Evolutionary conservation across 2,329 filamentous ascomycete genomes (phyloP).

Genomic region (Fonsecaea pedrosoi): DNA sequence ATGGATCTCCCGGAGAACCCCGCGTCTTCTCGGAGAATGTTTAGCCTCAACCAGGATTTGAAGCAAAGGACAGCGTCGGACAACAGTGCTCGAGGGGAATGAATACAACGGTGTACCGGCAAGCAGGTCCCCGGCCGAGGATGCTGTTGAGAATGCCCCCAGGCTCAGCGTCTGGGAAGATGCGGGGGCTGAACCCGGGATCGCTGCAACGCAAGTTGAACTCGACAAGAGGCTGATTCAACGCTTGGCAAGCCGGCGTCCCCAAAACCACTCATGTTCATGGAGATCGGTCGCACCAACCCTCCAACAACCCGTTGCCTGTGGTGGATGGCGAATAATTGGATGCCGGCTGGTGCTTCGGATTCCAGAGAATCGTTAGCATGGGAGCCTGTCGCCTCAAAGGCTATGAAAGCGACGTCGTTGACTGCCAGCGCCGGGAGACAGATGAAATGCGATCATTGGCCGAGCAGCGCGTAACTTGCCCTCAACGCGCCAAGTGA

Average conservation of each 20-base stretch:
- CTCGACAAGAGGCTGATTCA: not conserved
- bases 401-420: not conserved
- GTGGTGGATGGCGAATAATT: not conserved
- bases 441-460: slow-evolving; percentile 12
- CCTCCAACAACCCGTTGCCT: not conserved
- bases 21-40: slow-evolving; percentile 18
- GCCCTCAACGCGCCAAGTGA: slow-evolving; percentile 20
- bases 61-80: not conserved
- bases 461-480: slow-evolving; percentile 23
- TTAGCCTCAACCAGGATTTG: slow-evolving; percentile 9
- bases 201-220: not conserved
- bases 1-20: slow-evolving; percentile 19
- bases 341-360: slow-evolving; percentile 5
- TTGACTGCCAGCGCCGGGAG: slow-evolving; percentile 5
- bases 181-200: not conserved
- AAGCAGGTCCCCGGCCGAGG: not conserved
- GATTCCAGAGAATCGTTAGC: not conserved
- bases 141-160: not conserved
- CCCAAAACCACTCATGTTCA: not conserved
- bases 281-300: not conserved
- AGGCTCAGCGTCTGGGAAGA: not conserved
- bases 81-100: not conserved
- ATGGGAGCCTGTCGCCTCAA: not conserved
- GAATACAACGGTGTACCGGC: not conserved
- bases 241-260: slow-evolving; percentile 1